Conservation (phyloP, 805 yeast species). For the Suhomyces prunicola region DNA sequence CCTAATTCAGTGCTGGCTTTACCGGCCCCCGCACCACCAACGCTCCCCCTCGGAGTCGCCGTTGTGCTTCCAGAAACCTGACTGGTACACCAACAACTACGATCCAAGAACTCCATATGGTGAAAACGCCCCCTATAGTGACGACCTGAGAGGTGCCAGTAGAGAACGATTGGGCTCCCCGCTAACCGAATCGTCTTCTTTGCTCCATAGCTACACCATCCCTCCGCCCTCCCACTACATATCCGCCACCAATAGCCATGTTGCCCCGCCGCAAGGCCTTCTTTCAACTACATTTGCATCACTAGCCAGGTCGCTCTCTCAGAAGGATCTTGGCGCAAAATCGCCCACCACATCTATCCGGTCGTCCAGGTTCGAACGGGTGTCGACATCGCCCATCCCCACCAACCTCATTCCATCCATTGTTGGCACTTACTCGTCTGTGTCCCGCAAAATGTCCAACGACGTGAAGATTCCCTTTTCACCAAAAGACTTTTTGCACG, state of each 20-base stretch:
- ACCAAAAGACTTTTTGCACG: constrained; percentile 40
- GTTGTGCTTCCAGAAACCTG: constrained; percentile 32
- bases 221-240: constrained; percentile 19
- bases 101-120: background rate
- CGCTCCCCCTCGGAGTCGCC: constrained; percentile 1
- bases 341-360: constrained; percentile 1
- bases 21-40: background rate
- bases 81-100: constrained; percentile 33
- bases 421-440: constrained; percentile 37
- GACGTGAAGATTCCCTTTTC: constrained; percentile 38
- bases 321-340: constrained; percentile 1
- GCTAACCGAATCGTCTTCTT: background rate
- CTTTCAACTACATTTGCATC: constrained; percentile 18
- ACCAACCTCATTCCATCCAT: constrained; percentile 41
- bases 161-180: background rate
- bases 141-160: background rate
- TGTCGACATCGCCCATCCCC: constrained; percentile 16
- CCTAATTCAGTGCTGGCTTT: constrained; percentile 32
- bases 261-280: background rate
- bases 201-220: background rate
- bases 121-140: background rate
- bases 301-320: constrained; percentile 12
- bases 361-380: background rate
- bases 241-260: constrained; percentile 3
- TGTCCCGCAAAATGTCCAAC: constrained; percentile 33